Conservation (phyloP, 805 yeast genomes). For the Pichia pseudocactophila region DNA sequence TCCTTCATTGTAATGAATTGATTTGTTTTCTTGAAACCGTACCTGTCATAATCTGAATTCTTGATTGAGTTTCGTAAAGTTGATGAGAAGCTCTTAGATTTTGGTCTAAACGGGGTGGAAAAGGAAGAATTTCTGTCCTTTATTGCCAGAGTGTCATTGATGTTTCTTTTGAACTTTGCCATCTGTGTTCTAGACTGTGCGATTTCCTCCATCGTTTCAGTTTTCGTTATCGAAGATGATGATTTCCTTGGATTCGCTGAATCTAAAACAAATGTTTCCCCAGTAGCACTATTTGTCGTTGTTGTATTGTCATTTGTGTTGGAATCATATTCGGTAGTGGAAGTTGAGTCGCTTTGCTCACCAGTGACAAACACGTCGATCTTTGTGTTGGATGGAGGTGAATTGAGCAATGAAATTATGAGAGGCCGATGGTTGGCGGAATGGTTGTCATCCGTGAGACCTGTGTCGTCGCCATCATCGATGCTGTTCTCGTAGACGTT, state of each 20-base stretch:
- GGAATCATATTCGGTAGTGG: not conserved
- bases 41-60: conserved; percentile 50
- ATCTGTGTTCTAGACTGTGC: not conserved
- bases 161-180: conserved; percentile 1
- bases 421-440: no score
- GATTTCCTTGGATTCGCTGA: not conserved
- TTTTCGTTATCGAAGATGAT: conserved; percentile 1
- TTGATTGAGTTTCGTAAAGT: conserved; percentile 12
- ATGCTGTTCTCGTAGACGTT: not conserved
- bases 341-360: not conserved
- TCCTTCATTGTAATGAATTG: conserved; percentile 41
- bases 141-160: not conserved
- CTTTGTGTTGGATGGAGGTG: no score
- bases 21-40: conserved; percentile 75
- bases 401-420: no score
- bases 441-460: no score
- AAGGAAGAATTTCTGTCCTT: not conserved
- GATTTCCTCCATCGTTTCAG: not conserved
- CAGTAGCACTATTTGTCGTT: no score
- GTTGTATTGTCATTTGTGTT: no score
- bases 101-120: conserved; percentile 3
- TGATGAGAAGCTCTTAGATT: not conserved
- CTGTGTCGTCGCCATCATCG: not conserved
- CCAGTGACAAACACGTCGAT: no score
- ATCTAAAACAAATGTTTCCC: no score